Percentiles rank a stretch among this genome's conserved stretches.
Evolutionary conservation across 176 grass and related monocot species (phyloP).

Genomic region (Ampelocalamus luodianensis): DNA sequence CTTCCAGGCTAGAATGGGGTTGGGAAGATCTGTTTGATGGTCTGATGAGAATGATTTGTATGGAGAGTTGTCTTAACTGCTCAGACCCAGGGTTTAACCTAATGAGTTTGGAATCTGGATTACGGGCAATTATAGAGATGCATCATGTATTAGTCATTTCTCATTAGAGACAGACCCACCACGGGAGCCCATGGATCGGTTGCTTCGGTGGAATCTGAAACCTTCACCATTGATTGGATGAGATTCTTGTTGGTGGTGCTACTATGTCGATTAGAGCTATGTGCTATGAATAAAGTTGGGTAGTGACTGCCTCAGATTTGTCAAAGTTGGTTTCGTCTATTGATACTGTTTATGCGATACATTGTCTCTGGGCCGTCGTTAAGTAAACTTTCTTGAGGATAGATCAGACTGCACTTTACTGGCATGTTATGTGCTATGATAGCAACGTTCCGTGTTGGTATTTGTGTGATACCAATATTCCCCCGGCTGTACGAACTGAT

Average conservation of each 20-base stretch:
- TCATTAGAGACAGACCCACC: conserved; percentile 16
- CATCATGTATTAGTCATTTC: not conserved
- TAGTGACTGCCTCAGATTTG: not conserved
- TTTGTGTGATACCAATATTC: conserved; percentile 1
- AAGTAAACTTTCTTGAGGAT: not conserved
- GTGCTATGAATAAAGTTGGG: conserved; percentile 27
- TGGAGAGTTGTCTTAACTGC: conserved; percentile 30
- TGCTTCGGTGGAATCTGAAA: conserved; percentile 10
- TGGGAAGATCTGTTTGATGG: not conserved
- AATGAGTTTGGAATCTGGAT: not conserved
- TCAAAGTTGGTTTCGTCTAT: not conserved
- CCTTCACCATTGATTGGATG: not conserved
- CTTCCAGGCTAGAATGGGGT: not conserved
- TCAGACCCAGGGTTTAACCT: conserved; percentile 33
- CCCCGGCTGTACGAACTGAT: not conserved
- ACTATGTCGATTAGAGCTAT: conserved; percentile 10
- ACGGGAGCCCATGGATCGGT: conserved; percentile 17
- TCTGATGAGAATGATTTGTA: conserved; percentile 37
- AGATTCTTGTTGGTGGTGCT: conserved; percentile 5
- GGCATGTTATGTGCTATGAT: not conserved
- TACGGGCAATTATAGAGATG: not conserved
- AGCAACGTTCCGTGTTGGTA: conserved; percentile 26
- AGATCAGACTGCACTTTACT: not conserved
- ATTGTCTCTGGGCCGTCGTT: not conserved
- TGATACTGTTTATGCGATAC: conserved; percentile 3